Percentiles rank a stretch among this genome's conserved stretches.
These are phyloP conservation scores for Lentinula sp. DNA, from an alignment of 768 basidiomycete species.

Conservation along the genomic window DNA sequence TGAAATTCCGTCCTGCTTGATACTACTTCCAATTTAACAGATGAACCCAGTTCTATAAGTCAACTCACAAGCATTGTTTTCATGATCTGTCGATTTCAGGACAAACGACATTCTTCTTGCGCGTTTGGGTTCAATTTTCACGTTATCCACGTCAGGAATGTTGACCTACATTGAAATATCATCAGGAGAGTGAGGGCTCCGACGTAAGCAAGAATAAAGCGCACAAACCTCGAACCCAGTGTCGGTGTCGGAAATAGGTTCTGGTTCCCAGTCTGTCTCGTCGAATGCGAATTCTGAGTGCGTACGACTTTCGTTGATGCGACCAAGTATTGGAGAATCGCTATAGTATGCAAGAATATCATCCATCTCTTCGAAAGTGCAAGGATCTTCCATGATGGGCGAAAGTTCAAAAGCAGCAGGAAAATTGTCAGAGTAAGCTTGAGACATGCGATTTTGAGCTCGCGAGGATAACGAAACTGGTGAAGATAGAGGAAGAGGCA, in stretches of 20 bases:
- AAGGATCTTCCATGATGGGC: constrained; percentile 1
- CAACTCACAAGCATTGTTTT: not conserved
- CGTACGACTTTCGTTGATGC: not conserved
- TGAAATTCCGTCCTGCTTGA: not conserved
- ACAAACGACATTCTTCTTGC: not conserved
- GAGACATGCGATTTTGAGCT: not conserved
- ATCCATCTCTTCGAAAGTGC: not conserved
- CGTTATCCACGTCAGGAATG: not conserved
- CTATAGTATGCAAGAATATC: constrained; percentile 5
- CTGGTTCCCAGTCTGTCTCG: constrained; percentile 3
- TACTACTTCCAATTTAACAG: not conserved
- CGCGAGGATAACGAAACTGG: not conserved
- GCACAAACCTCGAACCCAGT: not conserved
- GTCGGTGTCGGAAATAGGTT: not conserved
- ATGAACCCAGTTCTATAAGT: no score
- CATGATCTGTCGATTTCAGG: not conserved
- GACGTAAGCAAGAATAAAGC: not conserved
- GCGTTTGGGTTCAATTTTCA: not conserved
- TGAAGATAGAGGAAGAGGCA: not conserved
- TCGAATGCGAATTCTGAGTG: not conserved
- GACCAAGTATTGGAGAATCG: not conserved
- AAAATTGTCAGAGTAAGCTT: not conserved
- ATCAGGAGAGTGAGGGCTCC: not conserved
- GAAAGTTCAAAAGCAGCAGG: constrained; percentile 1
- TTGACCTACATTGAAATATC: not conserved